A percentile compares a stretch with the other conserved stretches of the same genome.
phyloP scores from a whole-genome alignment of 2,329 filamentous ascomycete genomes.

The Thelonectria olida region DNA sequence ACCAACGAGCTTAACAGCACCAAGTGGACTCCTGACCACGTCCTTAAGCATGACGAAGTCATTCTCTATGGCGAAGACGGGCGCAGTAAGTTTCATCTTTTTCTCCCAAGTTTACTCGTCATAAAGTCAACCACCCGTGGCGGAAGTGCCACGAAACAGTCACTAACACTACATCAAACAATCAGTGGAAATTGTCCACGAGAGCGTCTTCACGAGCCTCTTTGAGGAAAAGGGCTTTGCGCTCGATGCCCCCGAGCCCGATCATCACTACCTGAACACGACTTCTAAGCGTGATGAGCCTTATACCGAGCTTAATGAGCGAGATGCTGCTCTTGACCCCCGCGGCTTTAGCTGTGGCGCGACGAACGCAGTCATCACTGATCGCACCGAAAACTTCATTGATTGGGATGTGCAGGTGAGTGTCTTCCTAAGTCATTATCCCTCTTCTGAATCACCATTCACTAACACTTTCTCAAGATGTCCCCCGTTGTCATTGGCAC shows the following conservation, averaged over 20 bases:
- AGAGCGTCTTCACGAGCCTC: background rate
- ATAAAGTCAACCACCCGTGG: background rate
- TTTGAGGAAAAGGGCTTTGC: background rate
- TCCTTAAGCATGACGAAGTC: conserved; percentile 26
- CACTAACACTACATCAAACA: background rate
- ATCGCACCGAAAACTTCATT: conserved; percentile 18
- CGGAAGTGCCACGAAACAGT: background rate
- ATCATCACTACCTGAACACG: background rate
- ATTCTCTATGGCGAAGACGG: conserved; percentile 25
- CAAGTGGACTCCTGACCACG: conserved; percentile 20
- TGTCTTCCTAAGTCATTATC: background rate
- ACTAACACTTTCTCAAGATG: conserved; percentile 1
- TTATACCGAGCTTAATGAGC: background rate
- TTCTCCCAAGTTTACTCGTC: background rate
- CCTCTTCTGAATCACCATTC: background rate
- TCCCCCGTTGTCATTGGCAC: conserved; percentile 19
- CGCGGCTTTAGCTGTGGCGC: background rate
- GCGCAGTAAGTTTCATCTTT: conserved; percentile 1
- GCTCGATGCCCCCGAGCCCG: background rate
- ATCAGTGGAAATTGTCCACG: conserved; percentile 9
- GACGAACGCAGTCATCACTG: conserved; percentile 17
- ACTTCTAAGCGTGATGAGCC: background rate
- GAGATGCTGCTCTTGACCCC: background rate
- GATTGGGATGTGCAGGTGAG: conserved; percentile 21
- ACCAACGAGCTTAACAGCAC: conserved; percentile 23